Conservation (phyloP, 495 filamentous ascomycete genomes). For the Copromyces sp. region DNA sequence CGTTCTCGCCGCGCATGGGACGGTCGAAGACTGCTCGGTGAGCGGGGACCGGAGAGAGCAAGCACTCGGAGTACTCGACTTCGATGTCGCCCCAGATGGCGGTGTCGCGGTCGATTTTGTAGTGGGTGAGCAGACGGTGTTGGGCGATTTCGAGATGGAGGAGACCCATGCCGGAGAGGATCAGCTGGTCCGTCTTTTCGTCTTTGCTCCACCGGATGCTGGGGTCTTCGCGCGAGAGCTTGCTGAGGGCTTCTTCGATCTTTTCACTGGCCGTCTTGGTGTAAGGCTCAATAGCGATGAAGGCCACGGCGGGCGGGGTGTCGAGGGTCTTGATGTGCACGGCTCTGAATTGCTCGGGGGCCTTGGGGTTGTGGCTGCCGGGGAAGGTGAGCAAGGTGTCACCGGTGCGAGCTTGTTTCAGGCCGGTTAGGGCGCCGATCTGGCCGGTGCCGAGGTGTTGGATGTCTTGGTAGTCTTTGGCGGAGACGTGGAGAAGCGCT, state of each 20-base stretch:
- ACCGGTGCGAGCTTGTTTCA: constrained; percentile 84
- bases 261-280: constrained; percentile 67
- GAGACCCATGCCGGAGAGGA: constrained; percentile 92
- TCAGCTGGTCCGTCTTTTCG: constrained; percentile 85
- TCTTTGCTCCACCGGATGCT: constrained; percentile 78
- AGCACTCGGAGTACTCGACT: constrained; percentile 84
- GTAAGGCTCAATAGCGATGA: constrained; percentile 81
- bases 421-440: constrained; percentile 89
- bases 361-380: constrained; percentile 26
- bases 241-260: constrained; percentile 60
- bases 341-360: constrained; percentile 55
- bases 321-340: constrained; percentile 82
- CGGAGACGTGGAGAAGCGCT: constrained; percentile 83
- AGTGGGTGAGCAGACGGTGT: constrained; percentile 76
- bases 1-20: constrained; percentile 66
- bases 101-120: constrained; percentile 59
- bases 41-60: constrained; percentile 41
- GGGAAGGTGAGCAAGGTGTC: constrained; percentile 78
- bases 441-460: constrained; percentile 71
- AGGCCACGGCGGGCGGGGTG: constrained; percentile 91
- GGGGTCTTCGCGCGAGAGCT: constrained; percentile 85
- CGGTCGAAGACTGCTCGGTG: constrained; percentile 61
- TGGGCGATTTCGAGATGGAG: constrained; percentile 94
- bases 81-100: constrained; percentile 87
- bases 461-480: constrained; percentile 76